A percentile compares a stretch with the other conserved stretches of the same genome.
Conservation (phyloP, 441 rosid species). For the Populus tomentosa region DNA sequence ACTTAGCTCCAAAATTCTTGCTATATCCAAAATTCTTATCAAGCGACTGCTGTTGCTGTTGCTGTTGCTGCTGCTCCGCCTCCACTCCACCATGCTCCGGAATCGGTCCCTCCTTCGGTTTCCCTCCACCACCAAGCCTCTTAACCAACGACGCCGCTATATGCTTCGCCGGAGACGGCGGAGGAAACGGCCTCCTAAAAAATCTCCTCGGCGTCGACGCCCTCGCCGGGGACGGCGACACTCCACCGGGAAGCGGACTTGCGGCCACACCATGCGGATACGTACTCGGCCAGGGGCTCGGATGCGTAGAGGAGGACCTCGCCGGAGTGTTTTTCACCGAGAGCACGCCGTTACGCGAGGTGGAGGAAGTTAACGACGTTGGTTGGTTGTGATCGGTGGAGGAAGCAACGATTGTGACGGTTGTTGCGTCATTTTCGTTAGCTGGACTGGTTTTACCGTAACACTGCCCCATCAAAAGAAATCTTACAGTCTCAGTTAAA, state of each 20-base stretch:
- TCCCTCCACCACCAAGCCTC: conserved; percentile 69
- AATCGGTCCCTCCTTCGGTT: conserved; percentile 83
- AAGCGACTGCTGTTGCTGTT: conserved; percentile 53
- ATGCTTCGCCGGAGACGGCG: conserved; percentile 96
- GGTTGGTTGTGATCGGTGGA: conserved; percentile 39
- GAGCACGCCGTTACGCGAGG: conserved; percentile 46
- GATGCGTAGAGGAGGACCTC: conserved; percentile 57
- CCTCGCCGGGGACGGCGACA: conserved; percentile 73
- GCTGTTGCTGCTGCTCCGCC: conserved; percentile 46
- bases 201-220: conserved; percentile 70
- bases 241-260: conserved; percentile 67
- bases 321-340: conserved; percentile 66
- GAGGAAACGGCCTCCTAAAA: conserved; percentile 79
- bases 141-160: conserved; percentile 73
- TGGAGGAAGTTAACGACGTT: conserved; percentile 35
- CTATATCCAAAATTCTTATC: conserved; percentile 87
- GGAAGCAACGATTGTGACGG: conserved; percentile 50
- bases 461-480: conserved; percentile 74
- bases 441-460: conserved; percentile 71
- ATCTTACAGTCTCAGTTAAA: conserved; percentile 23
- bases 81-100: conserved; percentile 70
- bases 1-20: conserved; percentile 82
- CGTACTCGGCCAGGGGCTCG: conserved; percentile 88
- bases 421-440: conserved; percentile 33
- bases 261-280: conserved; percentile 66